Base-by-base conservation (phyloP, 2,329 filamentous ascomycete species). In the Aureobasidium leucospermi region DNA sequence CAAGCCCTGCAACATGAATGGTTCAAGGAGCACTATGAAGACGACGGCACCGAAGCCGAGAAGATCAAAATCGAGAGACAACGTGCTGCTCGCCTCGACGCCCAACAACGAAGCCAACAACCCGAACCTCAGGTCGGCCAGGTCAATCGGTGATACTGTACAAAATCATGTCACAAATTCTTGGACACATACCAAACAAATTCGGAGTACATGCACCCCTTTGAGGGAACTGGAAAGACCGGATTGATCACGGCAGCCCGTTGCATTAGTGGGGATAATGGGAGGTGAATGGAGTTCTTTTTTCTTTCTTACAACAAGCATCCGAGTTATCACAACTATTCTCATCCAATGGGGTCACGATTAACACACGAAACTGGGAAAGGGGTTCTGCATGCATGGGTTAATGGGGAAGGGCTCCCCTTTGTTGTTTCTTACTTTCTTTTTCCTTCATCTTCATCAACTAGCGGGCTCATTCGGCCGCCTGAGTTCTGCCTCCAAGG, bases 1-100 rank as follows among this genome's bases (percentile, higher is more conserved):
- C 76, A 86, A 66, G 84, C 84, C 15, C 73, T 87, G 63, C 82
- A 85, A 68, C 84, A 87, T 67, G 80, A 81, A 1, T 87, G 84
- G 84, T 87, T 87, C 73, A 82, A 79, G 63, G 84, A 87, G 69
- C 75, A 77, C 11, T 75, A 86, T 23, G 78, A 85, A 66, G 84
- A 87, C 66, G 84, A 87, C 67, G 84, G 84, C 60, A 86, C 60
- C 48, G 62, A 63, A 46, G 62, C 62, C 38, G 58, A 59, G 29
- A 63, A 63, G 55, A 63, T 63, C 38, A 60, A 59, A 16, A 43
- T 61, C 39, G 60, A 63, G 41, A 60, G 62, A 10, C 60, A 62
- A 48, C 61, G 58, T 38, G 53, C 59, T 31, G 62, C 59, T 16
- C 46, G 58, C n/a, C 47, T 53, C 15, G 36, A 39, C 4, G 28